phyloP scores from a whole-genome alignment of 139 green algal genomes.

The Coccomyxa sp. region DNA sequence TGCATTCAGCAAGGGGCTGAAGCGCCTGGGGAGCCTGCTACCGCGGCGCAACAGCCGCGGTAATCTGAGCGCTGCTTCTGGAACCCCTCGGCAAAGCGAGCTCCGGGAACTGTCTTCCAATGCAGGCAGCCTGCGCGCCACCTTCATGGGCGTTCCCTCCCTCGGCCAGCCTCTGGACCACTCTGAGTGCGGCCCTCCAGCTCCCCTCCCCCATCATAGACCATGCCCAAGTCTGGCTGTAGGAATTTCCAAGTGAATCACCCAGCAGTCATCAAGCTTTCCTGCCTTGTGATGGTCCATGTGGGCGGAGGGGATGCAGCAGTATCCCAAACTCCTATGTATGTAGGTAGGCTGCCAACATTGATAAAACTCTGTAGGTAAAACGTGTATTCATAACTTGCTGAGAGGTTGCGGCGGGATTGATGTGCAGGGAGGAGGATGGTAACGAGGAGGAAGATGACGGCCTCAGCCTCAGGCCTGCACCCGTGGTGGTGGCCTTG shows the following conservation, averaged over 20 bases:
- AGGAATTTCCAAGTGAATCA: background rate
- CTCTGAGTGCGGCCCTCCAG: no score
- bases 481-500: no score
- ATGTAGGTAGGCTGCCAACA: no score
- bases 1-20: background rate
- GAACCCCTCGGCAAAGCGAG: no score
- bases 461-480: no score
- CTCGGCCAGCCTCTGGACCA: no score
- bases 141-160: background rate
- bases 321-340: background rate
- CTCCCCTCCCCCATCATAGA: background rate
- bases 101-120: background rate
- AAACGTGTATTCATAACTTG: no score
- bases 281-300: background rate
- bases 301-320: no score
- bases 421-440: no score
- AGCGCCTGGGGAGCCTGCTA: background rate
- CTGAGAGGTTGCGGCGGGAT: no score
- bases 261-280: background rate
- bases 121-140: background rate
- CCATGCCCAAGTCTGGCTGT: background rate
- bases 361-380: no score
- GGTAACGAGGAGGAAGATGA: no score
- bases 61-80: background rate
- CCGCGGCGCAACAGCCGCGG: background rate